A percentile compares a stretch with the other conserved stretches of the same genome.
These are phyloP conservation scores for Blakeslea trispora DNA, from an alignment of 371 early-diverging fungal genomes.

Conservation along the genomic window DNA sequence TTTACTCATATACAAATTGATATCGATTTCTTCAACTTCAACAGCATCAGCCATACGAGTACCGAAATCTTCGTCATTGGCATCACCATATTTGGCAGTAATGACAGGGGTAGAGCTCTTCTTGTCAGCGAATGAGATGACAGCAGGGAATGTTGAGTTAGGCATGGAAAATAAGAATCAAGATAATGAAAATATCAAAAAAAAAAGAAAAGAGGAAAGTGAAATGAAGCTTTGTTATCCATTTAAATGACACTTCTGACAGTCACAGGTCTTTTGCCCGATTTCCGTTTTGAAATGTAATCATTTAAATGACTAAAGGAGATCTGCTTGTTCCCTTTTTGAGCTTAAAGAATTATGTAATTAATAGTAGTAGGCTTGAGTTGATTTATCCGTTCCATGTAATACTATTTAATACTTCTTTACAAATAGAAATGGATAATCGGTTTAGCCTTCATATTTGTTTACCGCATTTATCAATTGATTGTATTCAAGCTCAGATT, in stretches of 20 bases:
- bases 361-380: too few species aligned
- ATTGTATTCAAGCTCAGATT: too few species aligned
- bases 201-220: neutral
- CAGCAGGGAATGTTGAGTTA: constrained; percentile 32
- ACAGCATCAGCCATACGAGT: constrained; percentile 44
- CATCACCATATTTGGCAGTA: constrained; percentile 24
- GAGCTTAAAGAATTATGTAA: neutral
- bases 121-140: constrained; percentile 31
- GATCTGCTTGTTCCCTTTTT: neutral
- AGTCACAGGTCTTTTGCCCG: constrained; percentile 7
- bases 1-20: constrained; percentile 71
- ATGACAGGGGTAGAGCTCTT: constrained; percentile 25
- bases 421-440: constrained; percentile 10
- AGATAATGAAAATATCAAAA: neutral
- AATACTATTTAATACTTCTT: neutral
- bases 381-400: neutral
- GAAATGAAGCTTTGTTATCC: neutral
- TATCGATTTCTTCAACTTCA: constrained; percentile 67
- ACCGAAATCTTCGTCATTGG: constrained; percentile 27
- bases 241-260: too few species aligned
- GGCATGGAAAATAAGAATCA: constrained; percentile 16
- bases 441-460: constrained; percentile 9
- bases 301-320: constrained; percentile 11
- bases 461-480: too few species aligned
- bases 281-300: too few species aligned